Evolutionary conservation across 2,329 filamentous ascomycete genomes (phyloP).

Genomic region (Rhytidhysteron rufulum): DNA sequence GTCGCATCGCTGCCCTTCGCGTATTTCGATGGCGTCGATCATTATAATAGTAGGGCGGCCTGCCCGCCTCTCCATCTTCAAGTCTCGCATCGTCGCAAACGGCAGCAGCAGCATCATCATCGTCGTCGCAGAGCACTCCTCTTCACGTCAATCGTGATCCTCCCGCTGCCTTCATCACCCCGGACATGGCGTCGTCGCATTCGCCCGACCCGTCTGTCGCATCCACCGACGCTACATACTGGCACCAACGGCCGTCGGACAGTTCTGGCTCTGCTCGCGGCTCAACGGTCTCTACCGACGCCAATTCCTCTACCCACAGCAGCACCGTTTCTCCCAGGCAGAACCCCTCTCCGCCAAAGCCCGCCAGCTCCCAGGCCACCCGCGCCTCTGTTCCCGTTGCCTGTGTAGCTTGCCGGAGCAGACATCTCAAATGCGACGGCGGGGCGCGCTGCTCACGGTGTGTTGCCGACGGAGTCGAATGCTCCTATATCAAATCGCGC

Average conservation of each 20-base stretch:
- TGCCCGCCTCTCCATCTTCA: too few relatives aligned
- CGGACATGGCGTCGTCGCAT: neutral
- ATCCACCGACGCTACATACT: too few relatives aligned
- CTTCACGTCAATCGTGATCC: too few relatives aligned
- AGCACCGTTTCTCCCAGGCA: neutral
- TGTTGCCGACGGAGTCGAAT: constrained; percentile 40
- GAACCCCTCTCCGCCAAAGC: neutral
- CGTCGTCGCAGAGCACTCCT: too few relatives aligned
- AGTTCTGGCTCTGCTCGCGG: too few relatives aligned
- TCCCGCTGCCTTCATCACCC: too few relatives aligned
- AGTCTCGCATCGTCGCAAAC: too few relatives aligned
- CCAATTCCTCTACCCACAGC: neutral
- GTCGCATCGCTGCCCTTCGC: too few relatives aligned
- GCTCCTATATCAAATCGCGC: constrained; percentile 50
- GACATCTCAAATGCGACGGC: constrained; percentile 54
- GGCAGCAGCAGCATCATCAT: too few relatives aligned
- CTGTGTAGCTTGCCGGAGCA: constrained; percentile 50
- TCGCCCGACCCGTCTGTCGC: neutral
- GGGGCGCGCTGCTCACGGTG: constrained; percentile 49
- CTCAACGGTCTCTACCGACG: neutral
- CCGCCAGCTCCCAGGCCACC: constrained; percentile 10
- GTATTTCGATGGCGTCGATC: too few relatives aligned
- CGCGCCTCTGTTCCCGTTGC: constrained; percentile 40
- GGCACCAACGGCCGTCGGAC: too few relatives aligned
- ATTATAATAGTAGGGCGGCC: too few relatives aligned